Conservation (phyloP, 2,329 filamentous ascomycete genomes). For the Cyanodermella asteris region DNA sequence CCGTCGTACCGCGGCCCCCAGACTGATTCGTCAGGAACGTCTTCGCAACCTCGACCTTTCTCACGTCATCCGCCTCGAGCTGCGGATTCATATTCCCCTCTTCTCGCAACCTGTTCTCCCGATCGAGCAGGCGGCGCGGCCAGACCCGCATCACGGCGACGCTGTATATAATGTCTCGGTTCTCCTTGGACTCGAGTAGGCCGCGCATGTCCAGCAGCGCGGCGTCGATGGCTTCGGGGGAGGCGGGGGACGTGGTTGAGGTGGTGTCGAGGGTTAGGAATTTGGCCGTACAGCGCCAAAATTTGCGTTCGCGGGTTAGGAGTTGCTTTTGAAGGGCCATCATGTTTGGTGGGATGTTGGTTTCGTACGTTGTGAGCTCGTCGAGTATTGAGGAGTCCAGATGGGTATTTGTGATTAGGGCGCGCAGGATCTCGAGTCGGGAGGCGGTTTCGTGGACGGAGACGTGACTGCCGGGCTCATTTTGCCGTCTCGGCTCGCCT, state of each 20-base stretch:
- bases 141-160: constrained; percentile 60
- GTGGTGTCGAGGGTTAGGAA: constrained; percentile 45
- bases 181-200: constrained; percentile 60
- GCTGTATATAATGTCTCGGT: constrained; percentile 76
- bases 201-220: constrained; percentile 43
- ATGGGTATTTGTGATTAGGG: constrained; percentile 50
- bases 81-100: constrained; percentile 39
- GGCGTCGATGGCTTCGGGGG: constrained; percentile 38
- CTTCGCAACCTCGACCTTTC: constrained; percentile 45
- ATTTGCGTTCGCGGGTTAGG: constrained; percentile 44
- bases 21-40: constrained; percentile 47
- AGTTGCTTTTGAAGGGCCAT: constrained; percentile 26
- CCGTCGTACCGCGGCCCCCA: constrained; percentile 47
- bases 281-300: constrained; percentile 61
- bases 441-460: constrained; percentile 37
- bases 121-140: constrained; percentile 38
- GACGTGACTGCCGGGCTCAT: constrained; percentile 13
- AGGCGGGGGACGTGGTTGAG: constrained; percentile 23
- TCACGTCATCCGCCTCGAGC: constrained; percentile 45
- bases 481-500: too few relatives aligned
- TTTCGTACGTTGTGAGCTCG: constrained; percentile 24
- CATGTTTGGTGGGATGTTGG: constrained; percentile 16
- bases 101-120: constrained; percentile 30
- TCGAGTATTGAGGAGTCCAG: too few relatives aligned
- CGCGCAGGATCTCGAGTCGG: constrained; percentile 54